Evolutionary conservation across 2,329 filamentous ascomycete species (phyloP).

Genomic region (Colletotrichum somersetense): DNA sequence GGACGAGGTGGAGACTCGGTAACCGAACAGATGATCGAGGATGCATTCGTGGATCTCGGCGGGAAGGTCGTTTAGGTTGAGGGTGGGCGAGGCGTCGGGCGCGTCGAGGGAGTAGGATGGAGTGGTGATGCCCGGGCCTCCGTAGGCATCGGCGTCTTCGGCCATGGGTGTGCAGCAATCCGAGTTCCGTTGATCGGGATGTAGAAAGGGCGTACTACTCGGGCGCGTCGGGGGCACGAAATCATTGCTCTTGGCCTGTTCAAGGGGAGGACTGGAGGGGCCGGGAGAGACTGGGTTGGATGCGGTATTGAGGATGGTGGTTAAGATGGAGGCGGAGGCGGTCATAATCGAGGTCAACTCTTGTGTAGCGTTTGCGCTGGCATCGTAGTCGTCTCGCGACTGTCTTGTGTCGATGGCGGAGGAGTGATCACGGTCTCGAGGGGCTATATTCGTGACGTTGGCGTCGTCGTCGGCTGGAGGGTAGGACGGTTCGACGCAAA

Average conservation of each 20-base stretch:
- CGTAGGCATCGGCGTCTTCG: constrained; percentile 47
- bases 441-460: constrained; percentile 34
- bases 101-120: constrained; percentile 41
- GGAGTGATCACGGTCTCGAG: constrained; percentile 30
- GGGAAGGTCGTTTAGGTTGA: constrained; percentile 66
- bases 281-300: constrained; percentile 69
- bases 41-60: constrained; percentile 80
- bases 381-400: constrained; percentile 42
- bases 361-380: constrained; percentile 38
- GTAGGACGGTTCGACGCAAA: constrained; percentile 39
- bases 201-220: constrained; percentile 71
- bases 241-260: constrained; percentile 60
- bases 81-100: constrained; percentile 34
- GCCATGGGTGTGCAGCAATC: constrained; percentile 53
- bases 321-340: constrained; percentile 54
- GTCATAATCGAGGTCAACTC: constrained; percentile 55
- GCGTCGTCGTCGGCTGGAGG: constrained; percentile 35
- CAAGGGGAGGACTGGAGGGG: constrained; percentile 64
- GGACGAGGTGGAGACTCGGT: constrained; percentile 72
- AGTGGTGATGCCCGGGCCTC: constrained; percentile 45
- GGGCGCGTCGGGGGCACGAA: constrained; percentile 66
- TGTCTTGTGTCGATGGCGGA: constrained; percentile 37
- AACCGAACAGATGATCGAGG: constrained; percentile 78
- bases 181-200: constrained; percentile 63
- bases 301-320: constrained; percentile 54